Evolutionary conservation across 148 eudicot genomes (phyloP).

Genomic region (Rhododendron simsii): DNA sequence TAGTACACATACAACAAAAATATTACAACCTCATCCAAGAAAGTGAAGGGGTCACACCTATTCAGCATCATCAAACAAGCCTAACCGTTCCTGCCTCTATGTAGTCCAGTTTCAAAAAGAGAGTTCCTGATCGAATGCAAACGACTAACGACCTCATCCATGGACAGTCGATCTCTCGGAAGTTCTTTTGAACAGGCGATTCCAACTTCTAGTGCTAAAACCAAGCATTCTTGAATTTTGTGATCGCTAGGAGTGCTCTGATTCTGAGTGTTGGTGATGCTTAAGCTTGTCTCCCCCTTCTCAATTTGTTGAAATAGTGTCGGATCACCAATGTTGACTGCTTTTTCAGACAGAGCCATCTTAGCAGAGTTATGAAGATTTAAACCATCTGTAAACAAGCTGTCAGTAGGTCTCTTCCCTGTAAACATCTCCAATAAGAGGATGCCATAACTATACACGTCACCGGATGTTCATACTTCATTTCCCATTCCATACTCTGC

Average conservation of each 20-base stretch:
- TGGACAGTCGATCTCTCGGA: background rate
- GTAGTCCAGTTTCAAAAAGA: background rate
- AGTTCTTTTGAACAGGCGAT: slow-evolving; percentile 10
- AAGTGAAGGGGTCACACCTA: no score
- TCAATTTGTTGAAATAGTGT: background rate
- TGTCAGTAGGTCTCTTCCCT: background rate
- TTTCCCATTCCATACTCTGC: slow-evolving; percentile 15
- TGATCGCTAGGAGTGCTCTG: background rate
- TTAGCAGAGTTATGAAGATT: background rate
- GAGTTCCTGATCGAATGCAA: slow-evolving; percentile 1
- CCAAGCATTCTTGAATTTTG: slow-evolving; percentile 2
- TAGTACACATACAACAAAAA: no score
- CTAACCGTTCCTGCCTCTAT: no score
- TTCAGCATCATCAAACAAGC: no score
- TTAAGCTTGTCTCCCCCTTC: background rate
- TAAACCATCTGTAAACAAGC: background rate
- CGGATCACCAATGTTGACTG: background rate
- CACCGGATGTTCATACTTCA: slow-evolving; percentile 2
- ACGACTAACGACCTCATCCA: background rate
- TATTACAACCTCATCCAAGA: no score
- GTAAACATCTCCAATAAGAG: background rate
- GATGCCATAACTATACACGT: slow-evolving; percentile 18
- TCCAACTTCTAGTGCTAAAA: slow-evolving; percentile 12
- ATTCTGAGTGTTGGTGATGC: background rate
- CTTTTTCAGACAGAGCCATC: background rate